These are phyloP conservation scores for Perilla frutescens DNA, from an alignment of 257 asterid species.

Conservation along the genomic window DNA sequence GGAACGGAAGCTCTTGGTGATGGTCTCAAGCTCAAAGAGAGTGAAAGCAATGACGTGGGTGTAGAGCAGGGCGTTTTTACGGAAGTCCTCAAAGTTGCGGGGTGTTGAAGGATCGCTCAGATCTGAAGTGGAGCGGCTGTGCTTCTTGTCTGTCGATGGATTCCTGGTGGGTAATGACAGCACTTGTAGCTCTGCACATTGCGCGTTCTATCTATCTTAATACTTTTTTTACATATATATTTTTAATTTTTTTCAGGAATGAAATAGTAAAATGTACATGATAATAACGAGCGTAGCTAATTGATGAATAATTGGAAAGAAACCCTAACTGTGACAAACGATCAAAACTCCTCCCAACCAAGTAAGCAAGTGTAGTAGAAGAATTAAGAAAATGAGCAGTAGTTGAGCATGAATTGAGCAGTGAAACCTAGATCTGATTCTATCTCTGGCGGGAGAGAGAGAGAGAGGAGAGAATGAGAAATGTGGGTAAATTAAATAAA, in stretches of 20 bases:
- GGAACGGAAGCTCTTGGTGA: constrained; percentile 96
- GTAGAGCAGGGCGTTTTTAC: constrained; percentile 70
- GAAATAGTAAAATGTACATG: background rate
- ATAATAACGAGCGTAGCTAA: constrained; percentile 3
- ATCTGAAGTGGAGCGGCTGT: constrained; percentile 78
- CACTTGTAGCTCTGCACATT: constrained; percentile 75
- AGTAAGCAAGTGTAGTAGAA: background rate
- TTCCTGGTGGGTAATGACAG: constrained; percentile 57
- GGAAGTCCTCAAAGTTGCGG: constrained; percentile 75
- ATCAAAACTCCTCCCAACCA: constrained; percentile 9
- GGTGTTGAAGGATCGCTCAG: constrained; percentile 91
- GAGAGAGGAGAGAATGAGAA: constrained; percentile 27
- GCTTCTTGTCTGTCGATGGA: constrained; percentile 68
- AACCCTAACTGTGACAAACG: constrained; percentile 35
- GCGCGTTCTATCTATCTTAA: constrained; percentile 27
- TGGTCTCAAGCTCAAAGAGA: constrained; percentile 93
- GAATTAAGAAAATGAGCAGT: background rate
- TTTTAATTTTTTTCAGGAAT: background rate
- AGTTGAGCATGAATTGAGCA: constrained; percentile 30
- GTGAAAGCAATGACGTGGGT: constrained; percentile 92
- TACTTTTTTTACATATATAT: background rate
- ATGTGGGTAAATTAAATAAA: constrained; percentile 21
- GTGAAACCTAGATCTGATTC: constrained; percentile 47
- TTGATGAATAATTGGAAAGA: background rate
- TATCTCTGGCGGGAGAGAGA: constrained; percentile 12